A percentile compares a stretch with the other conserved stretches of the same genome.
phyloP scores from a whole-genome alignment of 768 basidiomycete genomes.

The Leccinum olivaceopallidum region DNA sequence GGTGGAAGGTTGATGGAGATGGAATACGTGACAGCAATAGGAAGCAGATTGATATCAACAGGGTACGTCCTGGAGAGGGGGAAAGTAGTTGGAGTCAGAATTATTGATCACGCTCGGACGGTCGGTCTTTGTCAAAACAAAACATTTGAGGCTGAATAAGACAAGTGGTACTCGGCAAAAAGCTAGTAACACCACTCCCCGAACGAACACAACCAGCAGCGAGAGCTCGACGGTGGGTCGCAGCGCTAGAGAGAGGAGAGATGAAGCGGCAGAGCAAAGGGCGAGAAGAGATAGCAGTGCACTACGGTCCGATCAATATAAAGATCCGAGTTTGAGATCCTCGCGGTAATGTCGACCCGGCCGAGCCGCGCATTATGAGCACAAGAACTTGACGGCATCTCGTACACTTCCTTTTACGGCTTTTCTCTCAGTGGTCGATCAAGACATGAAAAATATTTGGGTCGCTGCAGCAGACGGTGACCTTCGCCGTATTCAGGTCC shows the following conservation, averaged over 20 bases:
- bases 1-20: conserved; percentile 21
- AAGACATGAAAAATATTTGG: conserved; percentile 71
- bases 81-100: conserved; percentile 13
- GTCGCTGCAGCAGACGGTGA: conserved; percentile 92
- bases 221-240: background rate
- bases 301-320: conserved; percentile 25
- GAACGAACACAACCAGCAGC: background rate
- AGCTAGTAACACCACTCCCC: background rate
- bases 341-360: conserved; percentile 2
- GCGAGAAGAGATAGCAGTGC: background rate
- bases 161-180: background rate
- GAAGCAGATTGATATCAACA: conserved; percentile 11
- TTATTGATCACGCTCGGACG: conserved; percentile 21
- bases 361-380: background rate
- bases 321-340: conserved; percentile 32
- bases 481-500: conserved; percentile 69
- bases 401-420: background rate
- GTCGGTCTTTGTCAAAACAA: conserved; percentile 22
- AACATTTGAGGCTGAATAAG: conserved; percentile 26
- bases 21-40: conserved; percentile 21
- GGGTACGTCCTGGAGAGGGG: background rate
- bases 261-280: background rate
- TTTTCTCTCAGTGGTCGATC: background rate
- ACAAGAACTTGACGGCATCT: background rate
- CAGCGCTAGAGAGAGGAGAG: background rate